Conservation (phyloP, 495 filamentous ascomycete genomes). For the Penicillium simplicissimum region DNA sequence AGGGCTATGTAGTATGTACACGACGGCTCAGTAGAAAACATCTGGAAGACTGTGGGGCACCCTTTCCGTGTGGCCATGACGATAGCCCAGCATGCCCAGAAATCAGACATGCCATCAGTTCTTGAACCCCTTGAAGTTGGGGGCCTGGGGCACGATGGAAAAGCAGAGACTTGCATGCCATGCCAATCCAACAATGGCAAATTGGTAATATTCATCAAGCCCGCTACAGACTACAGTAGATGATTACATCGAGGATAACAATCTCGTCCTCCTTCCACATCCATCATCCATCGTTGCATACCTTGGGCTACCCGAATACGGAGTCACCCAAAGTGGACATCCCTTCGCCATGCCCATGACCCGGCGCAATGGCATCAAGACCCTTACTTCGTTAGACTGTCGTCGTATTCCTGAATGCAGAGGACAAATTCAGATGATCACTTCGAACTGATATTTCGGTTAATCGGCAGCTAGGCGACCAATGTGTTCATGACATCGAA, state of each 20-base stretch:
- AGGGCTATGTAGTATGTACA: too few species aligned
- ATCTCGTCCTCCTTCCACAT: not conserved
- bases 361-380: not conserved
- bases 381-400: too few species aligned
- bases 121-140: too few species aligned
- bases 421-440: not conserved
- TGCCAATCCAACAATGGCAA: slow-evolving; percentile 5
- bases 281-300: slow-evolving; percentile 3
- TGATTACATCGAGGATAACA: slow-evolving; percentile 13
- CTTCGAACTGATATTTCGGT: slow-evolving; percentile 7
- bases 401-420: not conserved
- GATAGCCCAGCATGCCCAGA: slow-evolving; percentile 17
- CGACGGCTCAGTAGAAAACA: slow-evolving; percentile 15
- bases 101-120: not conserved
- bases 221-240: too few species aligned
- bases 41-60: slow-evolving; percentile 22
- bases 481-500: not conserved
- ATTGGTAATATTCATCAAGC: too few species aligned
- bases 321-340: not conserved
- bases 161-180: slow-evolving; percentile 11
- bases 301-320: slow-evolving; percentile 16
- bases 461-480: slow-evolving; percentile 15
- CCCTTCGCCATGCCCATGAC: not conserved
- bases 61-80: slow-evolving; percentile 22
- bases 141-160: not conserved